phyloP scores from a whole-genome alignment of 1,284 basidiomycete species.

The Irpex sp. region DNA sequence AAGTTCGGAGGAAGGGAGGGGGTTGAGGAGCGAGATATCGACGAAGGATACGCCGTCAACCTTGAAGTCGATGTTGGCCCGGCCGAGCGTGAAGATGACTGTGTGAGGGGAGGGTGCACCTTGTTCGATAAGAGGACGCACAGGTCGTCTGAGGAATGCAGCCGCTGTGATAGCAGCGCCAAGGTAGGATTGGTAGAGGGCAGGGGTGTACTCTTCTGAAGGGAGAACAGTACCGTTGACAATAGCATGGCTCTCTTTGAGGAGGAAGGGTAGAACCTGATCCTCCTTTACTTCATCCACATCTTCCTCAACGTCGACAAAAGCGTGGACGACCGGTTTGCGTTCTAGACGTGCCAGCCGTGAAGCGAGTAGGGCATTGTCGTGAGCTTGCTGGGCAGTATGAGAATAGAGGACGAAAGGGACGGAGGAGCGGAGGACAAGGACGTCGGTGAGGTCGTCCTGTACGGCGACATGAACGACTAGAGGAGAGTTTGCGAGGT shows the following conservation, averaged over 20 bases:
- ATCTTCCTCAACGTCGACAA: conserved; percentile 30
- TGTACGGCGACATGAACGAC: conserved; percentile 53
- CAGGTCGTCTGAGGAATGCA: conserved; percentile 54
- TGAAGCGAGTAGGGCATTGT: conserved; percentile 68
- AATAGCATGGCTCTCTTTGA: conserved; percentile 33
- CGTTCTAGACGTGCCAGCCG: conserved; percentile 55
- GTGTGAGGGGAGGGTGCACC: conserved; percentile 55
- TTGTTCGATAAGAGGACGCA: conserved; percentile 42
- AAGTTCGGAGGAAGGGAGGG: conserved; percentile 65
- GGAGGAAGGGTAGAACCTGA: conserved; percentile 52
- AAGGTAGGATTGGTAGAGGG: conserved; percentile 55
- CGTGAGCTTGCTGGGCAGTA: conserved; percentile 62
- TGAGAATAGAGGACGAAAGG: conserved; percentile 61
- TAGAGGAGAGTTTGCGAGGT: conserved; percentile 47
- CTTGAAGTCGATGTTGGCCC: conserved; percentile 35
- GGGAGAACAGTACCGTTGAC: conserved; percentile 22
- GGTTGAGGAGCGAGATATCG: conserved; percentile 69
- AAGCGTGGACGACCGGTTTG: conserved; percentile 76
- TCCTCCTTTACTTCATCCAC: conserved; percentile 55
- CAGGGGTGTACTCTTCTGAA: conserved; percentile 16
- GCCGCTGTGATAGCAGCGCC: conserved; percentile 58
- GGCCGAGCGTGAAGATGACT: conserved; percentile 69
- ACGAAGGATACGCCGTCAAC: conserved; percentile 63
- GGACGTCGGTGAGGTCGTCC: conserved; percentile 53
- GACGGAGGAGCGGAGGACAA: conserved; percentile 51